Evolutionary conservation across 352 stramenopile species (phyloP).

Genomic region (Globisporangium takayamanum): DNA sequence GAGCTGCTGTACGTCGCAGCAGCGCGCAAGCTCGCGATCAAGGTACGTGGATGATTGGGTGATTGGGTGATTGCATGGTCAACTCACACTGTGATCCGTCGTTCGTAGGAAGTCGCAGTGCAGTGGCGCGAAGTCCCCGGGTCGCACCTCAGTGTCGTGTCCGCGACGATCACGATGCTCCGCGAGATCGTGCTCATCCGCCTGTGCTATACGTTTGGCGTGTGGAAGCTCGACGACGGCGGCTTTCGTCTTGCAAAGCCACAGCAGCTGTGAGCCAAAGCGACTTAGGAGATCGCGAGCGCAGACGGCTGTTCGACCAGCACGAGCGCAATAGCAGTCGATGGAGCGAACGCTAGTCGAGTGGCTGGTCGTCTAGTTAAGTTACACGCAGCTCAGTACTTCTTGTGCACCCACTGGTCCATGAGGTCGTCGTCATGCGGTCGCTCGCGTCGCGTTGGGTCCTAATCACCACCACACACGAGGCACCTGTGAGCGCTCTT

Average conservation of each 20-base stretch:
- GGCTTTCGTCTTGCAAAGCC: slow-evolving; percentile 41
- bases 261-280: neutral
- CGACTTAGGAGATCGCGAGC: neutral
- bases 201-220: slow-evolving; percentile 85
- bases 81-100: neutral
- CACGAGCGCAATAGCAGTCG: neutral
- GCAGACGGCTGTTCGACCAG: neutral
- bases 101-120: slow-evolving; percentile 85
- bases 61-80: neutral
- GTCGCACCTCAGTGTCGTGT: slow-evolving; percentile 87
- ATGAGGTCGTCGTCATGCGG: neutral
- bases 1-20: slow-evolving; percentile 88
- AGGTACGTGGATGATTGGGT: slow-evolving; percentile 25
- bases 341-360: neutral
- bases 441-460: no score
- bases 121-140: slow-evolving; percentile 90
- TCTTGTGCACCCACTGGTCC: neutral
- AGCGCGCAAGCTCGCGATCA: slow-evolving; percentile 45
- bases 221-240: slow-evolving; percentile 78
- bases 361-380: neutral
- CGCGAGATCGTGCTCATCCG: slow-evolving; percentile 89
- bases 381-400: neutral
- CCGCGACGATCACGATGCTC: slow-evolving; percentile 88
- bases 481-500: no score
- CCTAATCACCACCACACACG: neutral